phyloP scores from a whole-genome alignment of 129 eudicot species.

The Scalesia atractyloides region DNA sequence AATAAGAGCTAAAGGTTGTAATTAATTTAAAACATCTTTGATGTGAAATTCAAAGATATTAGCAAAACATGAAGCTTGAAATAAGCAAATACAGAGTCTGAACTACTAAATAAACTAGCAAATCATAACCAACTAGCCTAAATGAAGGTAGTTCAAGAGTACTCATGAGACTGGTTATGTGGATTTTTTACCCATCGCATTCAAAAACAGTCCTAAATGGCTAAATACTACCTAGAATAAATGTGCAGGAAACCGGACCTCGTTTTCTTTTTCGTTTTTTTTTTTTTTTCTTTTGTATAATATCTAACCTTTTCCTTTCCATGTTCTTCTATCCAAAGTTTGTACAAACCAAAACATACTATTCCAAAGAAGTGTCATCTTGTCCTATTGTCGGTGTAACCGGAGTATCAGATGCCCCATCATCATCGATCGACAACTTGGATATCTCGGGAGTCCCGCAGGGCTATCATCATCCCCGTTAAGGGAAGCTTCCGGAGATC shows the following conservation, averaged over 20 bases:
- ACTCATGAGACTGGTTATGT: too few relatives aligned
- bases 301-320: conserved; percentile 9
- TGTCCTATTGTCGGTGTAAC: conserved; percentile 39
- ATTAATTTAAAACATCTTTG: too few relatives aligned
- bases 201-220: too few relatives aligned
- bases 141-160: too few relatives aligned
- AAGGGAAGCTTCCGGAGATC: conserved; percentile 47
- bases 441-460: conserved; percentile 37
- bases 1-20: too few relatives aligned
- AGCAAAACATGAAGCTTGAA: too few relatives aligned
- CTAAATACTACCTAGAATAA: background rate
- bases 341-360: conserved; percentile 9
- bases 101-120: too few relatives aligned
- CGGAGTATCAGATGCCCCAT: conserved; percentile 41
- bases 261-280: background rate
- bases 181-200: too few relatives aligned
- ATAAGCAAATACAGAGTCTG: too few relatives aligned
- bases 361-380: conserved; percentile 22
- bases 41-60: too few relatives aligned
- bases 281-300: background rate
- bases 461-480: conserved; percentile 47
- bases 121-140: too few relatives aligned
- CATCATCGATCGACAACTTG: conserved; percentile 47
- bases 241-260: background rate
- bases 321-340: conserved; percentile 11